These are phyloP conservation scores for Dictyostelium gargantuum DNA, from an alignment of 208 protist genomes.

Conservation along the genomic window DNA sequence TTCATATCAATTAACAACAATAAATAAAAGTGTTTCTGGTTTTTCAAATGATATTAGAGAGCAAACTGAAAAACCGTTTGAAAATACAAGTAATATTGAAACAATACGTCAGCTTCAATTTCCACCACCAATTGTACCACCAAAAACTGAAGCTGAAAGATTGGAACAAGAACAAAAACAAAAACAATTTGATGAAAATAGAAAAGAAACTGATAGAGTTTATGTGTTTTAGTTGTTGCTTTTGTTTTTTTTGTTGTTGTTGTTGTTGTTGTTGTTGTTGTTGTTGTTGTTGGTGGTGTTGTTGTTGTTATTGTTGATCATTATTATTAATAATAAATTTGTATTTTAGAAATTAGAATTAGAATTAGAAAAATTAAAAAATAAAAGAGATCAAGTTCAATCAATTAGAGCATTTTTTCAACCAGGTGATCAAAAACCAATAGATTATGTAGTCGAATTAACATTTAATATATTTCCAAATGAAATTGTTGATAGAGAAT, in stretches of 20 bases:
- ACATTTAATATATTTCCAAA: background rate
- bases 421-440: background rate
- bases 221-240: background rate
- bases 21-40: conserved; percentile 4
- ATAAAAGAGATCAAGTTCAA: conserved; percentile 1
- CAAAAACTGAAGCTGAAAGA: conserved; percentile 29
- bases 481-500: conserved; percentile 1
- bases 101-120: background rate
- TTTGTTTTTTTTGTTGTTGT: too few relatives aligned
- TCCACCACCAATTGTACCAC: background rate
- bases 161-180: background rate
- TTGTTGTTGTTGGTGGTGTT: too few relatives aligned
- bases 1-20: background rate
- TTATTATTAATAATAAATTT: background rate
- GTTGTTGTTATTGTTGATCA: too few relatives aligned
- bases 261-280: background rate
- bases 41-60: conserved; percentile 32
- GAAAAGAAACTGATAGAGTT: background rate
- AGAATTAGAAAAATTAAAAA: conserved; percentile 1
- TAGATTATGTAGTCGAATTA: background rate
- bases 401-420: background rate
- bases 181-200: background rate
- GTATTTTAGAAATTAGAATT: background rate
- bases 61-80: background rate
- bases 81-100: background rate